Evolutionary conservation across 345 rosid genomes (phyloP).

Genomic region (Ailanthus altissimus): DNA sequence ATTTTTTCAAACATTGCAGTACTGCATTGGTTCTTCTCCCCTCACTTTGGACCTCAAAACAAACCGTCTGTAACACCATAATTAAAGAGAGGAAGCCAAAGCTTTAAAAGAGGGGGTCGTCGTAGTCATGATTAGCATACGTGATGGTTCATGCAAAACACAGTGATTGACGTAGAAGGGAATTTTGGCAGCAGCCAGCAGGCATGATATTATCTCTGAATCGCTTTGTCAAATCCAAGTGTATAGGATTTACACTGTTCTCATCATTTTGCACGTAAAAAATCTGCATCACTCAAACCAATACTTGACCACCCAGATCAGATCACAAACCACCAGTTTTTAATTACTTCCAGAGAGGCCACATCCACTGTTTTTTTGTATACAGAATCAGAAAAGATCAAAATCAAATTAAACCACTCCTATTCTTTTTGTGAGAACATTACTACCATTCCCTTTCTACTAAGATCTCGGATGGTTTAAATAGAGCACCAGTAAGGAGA

Average conservation of each 20-base stretch:
- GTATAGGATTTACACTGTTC: conserved; percentile 28
- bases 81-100: neutral
- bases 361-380: neutral
- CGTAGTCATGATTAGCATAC: conserved; percentile 15
- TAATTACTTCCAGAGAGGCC: neutral
- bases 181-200: no score
- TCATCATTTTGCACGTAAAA: conserved; percentile 30
- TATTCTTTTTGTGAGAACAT: neutral
- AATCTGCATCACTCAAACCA: conserved; percentile 22
- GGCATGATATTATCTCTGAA: conserved; percentile 18
- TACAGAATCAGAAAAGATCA: neutral
- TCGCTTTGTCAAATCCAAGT: conserved; percentile 32
- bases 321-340: neutral
- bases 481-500: neutral
- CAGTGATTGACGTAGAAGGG: neutral
- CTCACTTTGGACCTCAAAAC: conserved; percentile 8
- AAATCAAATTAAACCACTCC: neutral
- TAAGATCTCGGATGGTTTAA: conserved; percentile 2
- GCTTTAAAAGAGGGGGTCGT: neutral
- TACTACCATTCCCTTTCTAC: conserved; percentile 3
- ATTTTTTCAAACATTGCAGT: neutral
- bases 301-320: conserved; percentile 16
- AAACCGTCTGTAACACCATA: neutral
- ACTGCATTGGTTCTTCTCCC: neutral
- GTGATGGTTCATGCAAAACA: conserved; percentile 26